Evolutionary conservation across 495 filamentous ascomycete species (phyloP), one percentile per base, ranked within the genome.

Genomic region (Aspergillus baeticus): DNA sequence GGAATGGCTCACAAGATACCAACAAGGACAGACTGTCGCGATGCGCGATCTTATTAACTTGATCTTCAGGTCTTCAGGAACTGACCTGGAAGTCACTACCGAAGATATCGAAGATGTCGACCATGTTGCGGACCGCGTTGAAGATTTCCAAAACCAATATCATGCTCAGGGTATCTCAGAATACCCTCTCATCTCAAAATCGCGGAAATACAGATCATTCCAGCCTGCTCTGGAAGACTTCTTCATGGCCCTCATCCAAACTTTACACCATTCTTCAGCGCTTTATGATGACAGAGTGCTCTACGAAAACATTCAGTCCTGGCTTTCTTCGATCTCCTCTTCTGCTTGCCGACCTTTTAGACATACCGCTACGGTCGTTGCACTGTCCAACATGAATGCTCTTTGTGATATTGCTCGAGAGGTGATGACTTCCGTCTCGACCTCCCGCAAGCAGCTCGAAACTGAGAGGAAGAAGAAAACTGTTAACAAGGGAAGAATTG

Each of bases 101-200:
- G 84, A 92, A 57, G 90, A 97, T 64, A 88, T 94, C 39, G 82
- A 84, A 49, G 94, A 98, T 64, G 84, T 90, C 18, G 95, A 98
- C 65, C 86, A 91, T 65, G 84, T 80, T 36, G 79, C 86, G 1
- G 81, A 83, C 52, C 79, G 78, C 50, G 72, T 98, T 20, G 72
- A 73, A 1, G 91, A 98, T 61, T 72, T 97, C 7, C 90, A 96
- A 69, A 85, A 90, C 38, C 84, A 88, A 54, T 94, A 89, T 66
- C 81, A 90, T 57, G 81, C 85, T 71, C 83, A 89, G 70, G 84
- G 85, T 38, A 86, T 92, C 38, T 83, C 88, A 15, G 95, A 97
- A 22, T 98, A 98, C 64, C 95, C 94, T n/a, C 81, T 98, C 14
- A 87, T 95, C 18, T 90, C 91, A 10, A 90, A 86, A 67, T 78